Percentiles rank a stretch among this genome's conserved stretches.
These are phyloP conservation scores for Paraconiothyrium sp. DNA, from an alignment of 2,329 filamentous ascomycete genomes.

Conservation along the genomic window DNA sequence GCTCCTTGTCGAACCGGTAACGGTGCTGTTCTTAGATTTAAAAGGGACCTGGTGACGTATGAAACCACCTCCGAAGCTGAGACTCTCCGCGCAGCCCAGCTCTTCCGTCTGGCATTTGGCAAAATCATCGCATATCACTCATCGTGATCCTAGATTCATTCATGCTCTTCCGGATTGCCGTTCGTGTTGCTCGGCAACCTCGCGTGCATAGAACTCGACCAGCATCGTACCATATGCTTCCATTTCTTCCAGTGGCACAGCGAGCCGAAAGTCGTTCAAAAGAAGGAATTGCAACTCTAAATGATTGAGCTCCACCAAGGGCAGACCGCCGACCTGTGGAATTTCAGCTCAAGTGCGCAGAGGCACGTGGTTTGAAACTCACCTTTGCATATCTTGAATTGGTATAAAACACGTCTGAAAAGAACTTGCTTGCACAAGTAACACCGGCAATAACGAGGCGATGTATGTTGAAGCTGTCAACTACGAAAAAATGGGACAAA, in stretches of 20 bases:
- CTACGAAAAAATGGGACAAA: slow-evolving; percentile 82
- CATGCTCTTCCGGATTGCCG: slow-evolving; percentile 33
- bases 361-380: slow-evolving; percentile 43
- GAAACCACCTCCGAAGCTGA: neutral
- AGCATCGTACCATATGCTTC: slow-evolving; percentile 98
- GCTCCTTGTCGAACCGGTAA: neutral
- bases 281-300: slow-evolving; percentile 95
- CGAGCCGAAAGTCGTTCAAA: slow-evolving; percentile 94
- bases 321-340: slow-evolving; percentile 86
- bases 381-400: slow-evolving; percentile 99
- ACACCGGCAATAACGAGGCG: slow-evolving; percentile 95
- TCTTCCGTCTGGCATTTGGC: neutral
- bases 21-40: slow-evolving; percentile 3
- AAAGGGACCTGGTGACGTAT: neutral
- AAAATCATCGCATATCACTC: neutral
- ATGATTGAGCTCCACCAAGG: slow-evolving; percentile 91
- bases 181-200: slow-evolving; percentile 75
- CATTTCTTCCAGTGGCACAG: slow-evolving; percentile 91
- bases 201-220: slow-evolving; percentile 95
- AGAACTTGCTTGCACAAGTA: slow-evolving; percentile 99
- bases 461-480: slow-evolving; percentile 99
- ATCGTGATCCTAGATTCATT: slow-evolving; percentile 1
- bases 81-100: neutral
- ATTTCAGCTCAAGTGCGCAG: slow-evolving; percentile 21
- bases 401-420: slow-evolving; percentile 98